phyloP scores from a whole-genome alignment of 176 grass and related monocot genomes.

The Carex parvula region DNA sequence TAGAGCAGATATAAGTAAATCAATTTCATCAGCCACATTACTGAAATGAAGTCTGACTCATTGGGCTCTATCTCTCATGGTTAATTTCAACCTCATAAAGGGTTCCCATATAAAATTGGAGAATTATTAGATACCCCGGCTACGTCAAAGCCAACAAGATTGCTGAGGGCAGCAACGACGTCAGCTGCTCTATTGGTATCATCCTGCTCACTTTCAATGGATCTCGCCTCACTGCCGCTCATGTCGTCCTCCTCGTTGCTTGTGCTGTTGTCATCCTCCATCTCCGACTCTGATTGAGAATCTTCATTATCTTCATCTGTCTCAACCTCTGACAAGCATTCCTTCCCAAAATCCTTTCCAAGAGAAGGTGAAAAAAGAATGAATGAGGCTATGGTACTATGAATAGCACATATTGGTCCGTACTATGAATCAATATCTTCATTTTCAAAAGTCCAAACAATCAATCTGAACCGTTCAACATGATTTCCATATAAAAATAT shows the following conservation, averaged over 20 bases:
- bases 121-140: slow-evolving; percentile 46
- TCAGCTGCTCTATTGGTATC: slow-evolving; percentile 51
- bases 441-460: no score
- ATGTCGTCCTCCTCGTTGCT: slow-evolving; percentile 70
- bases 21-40: neutral
- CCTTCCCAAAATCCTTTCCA: slow-evolving; percentile 68
- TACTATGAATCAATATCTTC: no score
- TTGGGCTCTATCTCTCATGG: neutral
- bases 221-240: slow-evolving; percentile 55
- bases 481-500: no score
- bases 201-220: slow-evolving; percentile 75
- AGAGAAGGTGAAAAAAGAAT: neutral
- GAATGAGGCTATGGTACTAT: no score
- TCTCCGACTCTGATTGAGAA: slow-evolving; percentile 49
- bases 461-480: no score
- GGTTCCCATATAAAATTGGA: neutral
- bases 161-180: slow-evolving; percentile 33
- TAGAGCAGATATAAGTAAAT: slow-evolving; percentile 3
- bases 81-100: slow-evolving; percentile 1
- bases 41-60: neutral
- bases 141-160: slow-evolving; percentile 11
- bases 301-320: slow-evolving; percentile 48
- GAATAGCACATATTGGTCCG: no score
- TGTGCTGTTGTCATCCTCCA: slow-evolving; percentile 45
- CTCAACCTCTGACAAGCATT: slow-evolving; percentile 59